A percentile compares a stretch with the other conserved stretches of the same genome.
These are phyloP conservation scores for Cryptococcus hybrid DNA, from an alignment of 1,284 basidiomycete genomes.

Conservation along the genomic window DNA sequence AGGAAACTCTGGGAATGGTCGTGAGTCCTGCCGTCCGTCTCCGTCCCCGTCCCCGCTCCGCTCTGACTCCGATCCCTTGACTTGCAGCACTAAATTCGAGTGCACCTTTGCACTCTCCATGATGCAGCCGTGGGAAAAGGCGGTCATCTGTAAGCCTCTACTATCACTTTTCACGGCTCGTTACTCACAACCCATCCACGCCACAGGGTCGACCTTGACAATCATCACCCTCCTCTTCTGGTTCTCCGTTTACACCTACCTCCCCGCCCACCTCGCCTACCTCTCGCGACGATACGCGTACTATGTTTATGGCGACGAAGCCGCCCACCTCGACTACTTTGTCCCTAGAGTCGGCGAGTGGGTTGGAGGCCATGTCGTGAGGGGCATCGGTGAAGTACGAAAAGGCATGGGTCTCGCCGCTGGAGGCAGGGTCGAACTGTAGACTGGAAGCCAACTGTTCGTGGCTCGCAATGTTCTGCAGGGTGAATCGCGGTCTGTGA, in stretches of 20 bases:
- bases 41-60: not conserved
- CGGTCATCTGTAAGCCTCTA: conserved; percentile 40
- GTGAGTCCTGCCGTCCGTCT: not conserved
- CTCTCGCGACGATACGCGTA: conserved; percentile 47
- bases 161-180: not conserved
- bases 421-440: conserved; percentile 4
- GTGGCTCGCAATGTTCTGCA: not conserved
- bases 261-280: conserved; percentile 46
- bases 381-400: conserved; percentile 1
- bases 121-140: conserved; percentile 49
- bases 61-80: not conserved
- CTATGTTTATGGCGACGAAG: conserved; percentile 50
- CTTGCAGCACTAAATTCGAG: conserved; percentile 39
- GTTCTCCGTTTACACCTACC: conserved; percentile 47
- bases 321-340: conserved; percentile 7
- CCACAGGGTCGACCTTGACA: conserved; percentile 33
- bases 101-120: conserved; percentile 43
- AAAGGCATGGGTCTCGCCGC: conserved; percentile 1
- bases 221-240: conserved; percentile 45
- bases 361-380: conserved; percentile 4
- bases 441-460: not conserved
- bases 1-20: conserved; percentile 5
- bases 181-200: not conserved
- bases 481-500: not conserved
- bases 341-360: conserved; percentile 5